Conservation (phyloP, 163 green algal species). For the Chlamydomonas reinhardtii region DNA sequence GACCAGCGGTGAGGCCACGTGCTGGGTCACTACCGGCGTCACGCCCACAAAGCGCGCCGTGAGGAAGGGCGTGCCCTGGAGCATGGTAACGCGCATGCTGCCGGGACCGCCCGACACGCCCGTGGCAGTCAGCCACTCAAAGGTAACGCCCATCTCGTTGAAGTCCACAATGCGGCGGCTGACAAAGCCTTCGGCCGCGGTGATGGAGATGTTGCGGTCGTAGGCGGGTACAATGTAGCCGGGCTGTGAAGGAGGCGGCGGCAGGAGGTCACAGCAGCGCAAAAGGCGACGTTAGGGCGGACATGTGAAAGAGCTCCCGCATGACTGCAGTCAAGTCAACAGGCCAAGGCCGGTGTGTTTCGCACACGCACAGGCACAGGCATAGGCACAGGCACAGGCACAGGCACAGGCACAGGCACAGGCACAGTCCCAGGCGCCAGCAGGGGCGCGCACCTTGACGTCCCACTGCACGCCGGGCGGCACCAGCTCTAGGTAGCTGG, state of each 20-base stretch:
- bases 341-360: too few relatives aligned
- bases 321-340: too few relatives aligned
- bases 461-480: background rate
- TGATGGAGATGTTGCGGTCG: background rate
- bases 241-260: background rate
- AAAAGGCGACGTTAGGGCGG: too few relatives aligned
- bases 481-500: background rate
- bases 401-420: too few relatives aligned
- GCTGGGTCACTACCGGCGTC: conserved; percentile 2
- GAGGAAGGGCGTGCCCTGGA: conserved; percentile 37
- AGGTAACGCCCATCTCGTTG: conserved; percentile 35
- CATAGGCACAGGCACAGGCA: too few relatives aligned
- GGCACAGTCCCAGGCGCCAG: too few relatives aligned
- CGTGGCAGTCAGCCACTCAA: background rate
- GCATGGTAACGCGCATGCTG: conserved; percentile 19
- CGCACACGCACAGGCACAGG: too few relatives aligned
- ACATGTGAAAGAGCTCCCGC: too few relatives aligned
- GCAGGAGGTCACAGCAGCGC: too few relatives aligned
- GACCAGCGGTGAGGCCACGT: background rate
- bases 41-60: conserved; percentile 15
- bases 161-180: background rate
- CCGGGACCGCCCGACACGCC: background rate
- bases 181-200: background rate
- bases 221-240: conserved; percentile 1
- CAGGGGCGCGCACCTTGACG: background rate